These are phyloP conservation scores for Lentinula raphanica DNA, from an alignment of 768 basidiomycete species.

Conservation along the genomic window DNA sequence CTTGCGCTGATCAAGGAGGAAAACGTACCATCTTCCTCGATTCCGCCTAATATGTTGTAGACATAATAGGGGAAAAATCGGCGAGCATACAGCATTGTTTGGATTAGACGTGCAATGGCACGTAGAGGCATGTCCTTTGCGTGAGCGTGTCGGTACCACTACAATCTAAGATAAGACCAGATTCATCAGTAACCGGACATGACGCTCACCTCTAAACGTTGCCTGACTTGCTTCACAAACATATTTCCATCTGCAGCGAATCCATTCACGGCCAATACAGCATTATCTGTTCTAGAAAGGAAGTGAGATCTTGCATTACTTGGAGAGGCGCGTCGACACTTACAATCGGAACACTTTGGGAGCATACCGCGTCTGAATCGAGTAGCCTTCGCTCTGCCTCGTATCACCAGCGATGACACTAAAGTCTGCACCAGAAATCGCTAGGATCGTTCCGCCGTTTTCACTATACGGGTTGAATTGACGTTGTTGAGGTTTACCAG, in stretches of 20 bases:
- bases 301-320: not conserved
- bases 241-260: conserved; percentile 97
- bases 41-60: conserved; percentile 93
- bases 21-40: conserved; percentile 93
- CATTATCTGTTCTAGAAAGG: conserved; percentile 74
- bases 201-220: conserved; percentile 81
- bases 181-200: not conserved
- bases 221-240: conserved; percentile 95
- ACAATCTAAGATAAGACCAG: not conserved
- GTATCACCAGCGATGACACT: conserved; percentile 96
- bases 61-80: conserved; percentile 99
- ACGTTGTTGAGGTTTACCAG: conserved; percentile 38
- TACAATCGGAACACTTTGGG: conserved; percentile 93
- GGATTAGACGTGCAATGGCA: conserved; percentile 95
- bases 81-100: conserved; percentile 94
- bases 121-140: conserved; percentile 96
- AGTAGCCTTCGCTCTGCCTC: conserved; percentile 94
- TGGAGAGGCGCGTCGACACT: conserved; percentile 23
- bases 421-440: conserved; percentile 91
- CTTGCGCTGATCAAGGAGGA: conserved; percentile 7
- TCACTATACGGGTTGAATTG: conserved; percentile 86
- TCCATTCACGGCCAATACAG: conserved; percentile 92
- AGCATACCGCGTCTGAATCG: conserved; percentile 95
- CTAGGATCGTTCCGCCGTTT: conserved; percentile 95
- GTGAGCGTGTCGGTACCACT: conserved; percentile 99